These are phyloP conservation scores for Stenogyne calaminthoides DNA, from an alignment of 305 asterid genomes.

Conservation along the genomic window DNA sequence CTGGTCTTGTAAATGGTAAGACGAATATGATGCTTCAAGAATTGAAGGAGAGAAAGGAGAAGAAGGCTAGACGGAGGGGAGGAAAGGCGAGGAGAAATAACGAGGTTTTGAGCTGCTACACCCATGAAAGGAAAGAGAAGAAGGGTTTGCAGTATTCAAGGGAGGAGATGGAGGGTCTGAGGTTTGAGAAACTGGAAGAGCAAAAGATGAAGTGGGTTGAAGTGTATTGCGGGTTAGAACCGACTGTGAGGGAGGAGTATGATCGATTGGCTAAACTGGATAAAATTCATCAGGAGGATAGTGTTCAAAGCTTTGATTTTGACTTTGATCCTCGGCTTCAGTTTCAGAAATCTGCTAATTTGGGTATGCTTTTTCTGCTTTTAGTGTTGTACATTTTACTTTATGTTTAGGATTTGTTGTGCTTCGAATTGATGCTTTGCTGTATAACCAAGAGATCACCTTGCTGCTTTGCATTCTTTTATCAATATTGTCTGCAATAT, in stretches of 20 bases:
- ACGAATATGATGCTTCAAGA: slow-evolving; percentile 31
- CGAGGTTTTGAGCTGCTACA: slow-evolving; percentile 21
- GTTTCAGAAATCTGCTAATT: slow-evolving; percentile 38
- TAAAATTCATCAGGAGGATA: slow-evolving; percentile 30
- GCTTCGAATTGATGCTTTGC: slow-evolving; percentile 3
- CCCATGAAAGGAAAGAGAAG: slow-evolving; percentile 36
- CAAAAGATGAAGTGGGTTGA: slow-evolving; percentile 79
- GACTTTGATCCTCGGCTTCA: slow-evolving; percentile 54
- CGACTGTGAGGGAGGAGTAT: slow-evolving; percentile 50
- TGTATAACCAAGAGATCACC: slow-evolving; percentile 10
- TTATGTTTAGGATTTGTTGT: not conserved
- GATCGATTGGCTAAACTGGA: slow-evolving; percentile 42
- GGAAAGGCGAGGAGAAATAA: slow-evolving; percentile 38
- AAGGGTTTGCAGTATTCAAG: slow-evolving; percentile 47
- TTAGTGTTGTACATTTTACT: not conserved
- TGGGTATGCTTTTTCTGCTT: slow-evolving; percentile 36
- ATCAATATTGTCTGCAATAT: not conserved
- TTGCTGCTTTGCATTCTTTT: slow-evolving; percentile 17
- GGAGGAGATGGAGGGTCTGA: slow-evolving; percentile 66
- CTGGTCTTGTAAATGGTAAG: slow-evolving; percentile 17
- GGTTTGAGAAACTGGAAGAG: slow-evolving; percentile 54
- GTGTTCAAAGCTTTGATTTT: slow-evolving; percentile 37
- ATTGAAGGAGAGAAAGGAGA: slow-evolving; percentile 37
- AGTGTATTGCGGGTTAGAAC: slow-evolving; percentile 63
- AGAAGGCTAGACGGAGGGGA: slow-evolving; percentile 42